These are phyloP conservation scores for Amesomyces nigricolor DNA, from an alignment of 2,329 filamentous ascomycete species.

Conservation along the genomic window DNA sequence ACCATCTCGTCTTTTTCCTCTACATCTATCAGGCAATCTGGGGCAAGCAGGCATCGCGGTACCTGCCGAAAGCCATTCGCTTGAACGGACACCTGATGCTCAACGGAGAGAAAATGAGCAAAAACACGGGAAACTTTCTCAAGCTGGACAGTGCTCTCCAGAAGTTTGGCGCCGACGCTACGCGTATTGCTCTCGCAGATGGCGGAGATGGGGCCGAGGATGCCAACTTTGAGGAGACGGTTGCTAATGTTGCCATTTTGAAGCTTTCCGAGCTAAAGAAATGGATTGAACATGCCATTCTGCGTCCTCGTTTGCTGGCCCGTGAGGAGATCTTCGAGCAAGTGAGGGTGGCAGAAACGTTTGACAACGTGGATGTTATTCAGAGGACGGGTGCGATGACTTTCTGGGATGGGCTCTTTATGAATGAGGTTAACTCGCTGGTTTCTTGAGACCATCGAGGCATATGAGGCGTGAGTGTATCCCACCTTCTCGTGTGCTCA, in stretches of 20 bases:
- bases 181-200: constrained; percentile 35
- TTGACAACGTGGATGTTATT: constrained; percentile 1
- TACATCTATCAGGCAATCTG: constrained; percentile 86
- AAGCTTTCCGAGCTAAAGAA: constrained; percentile 60
- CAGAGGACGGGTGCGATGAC: background rate
- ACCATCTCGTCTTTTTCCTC: constrained; percentile 87
- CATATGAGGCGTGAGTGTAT: background rate
- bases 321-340: constrained; percentile 2
- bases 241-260: constrained; percentile 62
- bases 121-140: constrained; percentile 90
- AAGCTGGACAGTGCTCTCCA: constrained; percentile 74
- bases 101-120: constrained; percentile 94
- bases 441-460: constrained; percentile 3
- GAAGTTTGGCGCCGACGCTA: constrained; percentile 85
- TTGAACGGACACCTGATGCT: constrained; percentile 84
- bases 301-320: background rate
- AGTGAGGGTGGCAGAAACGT: constrained; percentile 1
- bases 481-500: background rate
- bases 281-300: constrained; percentile 48
- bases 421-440: constrained; percentile 8
- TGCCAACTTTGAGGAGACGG: constrained; percentile 67
- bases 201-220: constrained; percentile 66
- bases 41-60: constrained; percentile 41
- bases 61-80: constrained; percentile 76
- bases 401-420: constrained; percentile 13